Evolutionary conservation across 225 moss, liverwort and hornwort genomes (phyloP).

Genomic region (Bryum argenteum): DNA sequence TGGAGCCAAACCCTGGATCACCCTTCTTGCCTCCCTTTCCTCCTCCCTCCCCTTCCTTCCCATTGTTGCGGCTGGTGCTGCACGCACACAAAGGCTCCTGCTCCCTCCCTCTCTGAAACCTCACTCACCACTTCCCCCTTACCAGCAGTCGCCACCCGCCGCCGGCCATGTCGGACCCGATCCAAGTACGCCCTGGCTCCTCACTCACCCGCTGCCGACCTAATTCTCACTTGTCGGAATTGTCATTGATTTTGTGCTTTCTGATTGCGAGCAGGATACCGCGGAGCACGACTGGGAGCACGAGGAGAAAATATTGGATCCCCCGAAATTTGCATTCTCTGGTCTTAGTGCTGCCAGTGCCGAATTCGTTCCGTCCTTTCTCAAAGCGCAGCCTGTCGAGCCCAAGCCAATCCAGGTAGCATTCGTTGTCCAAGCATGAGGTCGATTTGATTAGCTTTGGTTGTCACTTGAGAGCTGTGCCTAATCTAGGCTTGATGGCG

Average conservation of each 20-base stretch:
- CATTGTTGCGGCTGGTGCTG: not conserved
- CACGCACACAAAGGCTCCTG: too few relatives aligned
- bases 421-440: not conserved
- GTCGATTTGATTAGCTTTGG: too few relatives aligned
- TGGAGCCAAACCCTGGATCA: not conserved
- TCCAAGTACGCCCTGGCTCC: not conserved
- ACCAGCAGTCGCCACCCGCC: not conserved
- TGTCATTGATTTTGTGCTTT: not conserved
- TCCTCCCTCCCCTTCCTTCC: too few relatives aligned
- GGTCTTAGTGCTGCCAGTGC: constrained; percentile 43
- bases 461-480: too few relatives aligned
- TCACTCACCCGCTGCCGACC: too few relatives aligned
- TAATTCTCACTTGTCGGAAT: not conserved
- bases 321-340: constrained; percentile 38
- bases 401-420: constrained; percentile 28
- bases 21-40: not conserved
- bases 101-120: not conserved
- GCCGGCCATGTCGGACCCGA: constrained; percentile 17
- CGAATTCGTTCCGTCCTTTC: constrained; percentile 39
- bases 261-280: constrained; percentile 29
- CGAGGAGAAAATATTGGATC: constrained; percentile 43
- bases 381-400: constrained; percentile 13
- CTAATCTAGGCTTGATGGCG: too few relatives aligned
- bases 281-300: constrained; percentile 57
- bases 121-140: not conserved